A percentile compares a stretch with the other conserved stretches of the same genome.
phyloP scores from a whole-genome alignment of 768 basidiomycete species.

The Tulasnella sp. region DNA sequence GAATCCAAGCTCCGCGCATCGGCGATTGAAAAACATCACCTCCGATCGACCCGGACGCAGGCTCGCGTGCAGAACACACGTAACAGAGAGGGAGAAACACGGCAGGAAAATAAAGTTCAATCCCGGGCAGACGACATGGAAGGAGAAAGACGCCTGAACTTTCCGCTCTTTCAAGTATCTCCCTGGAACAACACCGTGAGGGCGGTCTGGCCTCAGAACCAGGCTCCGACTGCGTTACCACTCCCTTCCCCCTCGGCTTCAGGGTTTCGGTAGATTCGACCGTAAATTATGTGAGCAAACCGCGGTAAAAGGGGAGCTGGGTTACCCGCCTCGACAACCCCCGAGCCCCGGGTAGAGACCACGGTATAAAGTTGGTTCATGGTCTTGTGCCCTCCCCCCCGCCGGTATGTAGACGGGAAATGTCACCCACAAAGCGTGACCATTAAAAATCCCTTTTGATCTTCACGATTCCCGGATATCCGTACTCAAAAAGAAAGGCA shows the following conservation, averaged over 20 bases:
- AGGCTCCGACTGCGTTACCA: background rate
- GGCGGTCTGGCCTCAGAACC: conserved; percentile 1
- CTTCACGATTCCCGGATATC: background rate
- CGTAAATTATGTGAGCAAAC: background rate
- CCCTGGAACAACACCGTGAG: background rate
- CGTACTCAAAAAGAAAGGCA: background rate
- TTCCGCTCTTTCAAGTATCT: background rate
- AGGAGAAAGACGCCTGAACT: background rate
- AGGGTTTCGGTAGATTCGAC: background rate
- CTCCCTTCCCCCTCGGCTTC: background rate
- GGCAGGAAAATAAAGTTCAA: background rate
- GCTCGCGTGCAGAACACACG: background rate
- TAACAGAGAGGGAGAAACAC: background rate
- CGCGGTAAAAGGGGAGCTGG: background rate
- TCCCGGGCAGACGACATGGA: background rate
- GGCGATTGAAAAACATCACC: background rate
- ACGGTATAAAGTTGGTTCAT: too few relatives aligned
- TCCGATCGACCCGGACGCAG: background rate
- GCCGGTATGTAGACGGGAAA: background rate
- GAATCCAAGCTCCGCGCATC: background rate
- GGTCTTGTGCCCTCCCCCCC: background rate
- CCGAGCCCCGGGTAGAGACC: background rate
- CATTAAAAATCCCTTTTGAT: background rate
- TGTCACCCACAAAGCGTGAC: background rate
- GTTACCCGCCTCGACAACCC: background rate